Evolutionary conservation across 2,329 filamentous ascomycete species (phyloP), one percentile per base, ranked within the genome.

Genomic region (Paracoccidioides lutzii): DNA sequence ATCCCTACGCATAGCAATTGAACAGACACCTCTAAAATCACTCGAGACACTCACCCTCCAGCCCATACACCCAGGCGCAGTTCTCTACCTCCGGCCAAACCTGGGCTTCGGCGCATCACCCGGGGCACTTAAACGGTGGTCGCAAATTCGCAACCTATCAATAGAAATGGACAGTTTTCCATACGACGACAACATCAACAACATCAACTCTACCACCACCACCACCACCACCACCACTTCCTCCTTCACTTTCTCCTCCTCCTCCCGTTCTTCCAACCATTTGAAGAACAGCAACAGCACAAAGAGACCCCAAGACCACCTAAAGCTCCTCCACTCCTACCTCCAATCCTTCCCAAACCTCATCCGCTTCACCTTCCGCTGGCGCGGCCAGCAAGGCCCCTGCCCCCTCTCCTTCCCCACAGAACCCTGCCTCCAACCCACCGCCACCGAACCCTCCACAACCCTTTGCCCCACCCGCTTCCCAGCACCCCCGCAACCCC

Each of bases 261-360:
- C 14, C 41, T 22, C 22, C 22, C 22, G 5, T 14, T 14, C 3
- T 4, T n/a, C 3, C 28, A 45, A 7, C 42, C 22, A 6, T 15
- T 30, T 4, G 9, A 45, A 5, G 10, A 45, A 3, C 14, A 48
- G 30, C 30, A 15, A 3, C 30, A 33, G 14, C 12, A 35, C 6
- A 8, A 48, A 7, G 12, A 48, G 6, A 1, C 80, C 83, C 15
- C 74, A 80, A 37, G 81, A 88, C 69, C 86, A 87, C 67, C 78
- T 84, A 55, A 89, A 89, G 71, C 81, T 93, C 64, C 80, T 95
- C 1, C 85, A 93, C 63, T 83, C 88, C 62, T 95, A 90, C 67
- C 78, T 95, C 59, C 81, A 85, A 55, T 77, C 75, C 60, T 87
- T 94, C 66, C 74, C 77, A 4, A 76, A 72, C 37, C 75, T 93